Base-by-base conservation (phyloP, 352 stramenopile genomes). In the Plasmopara muralis region DNA sequence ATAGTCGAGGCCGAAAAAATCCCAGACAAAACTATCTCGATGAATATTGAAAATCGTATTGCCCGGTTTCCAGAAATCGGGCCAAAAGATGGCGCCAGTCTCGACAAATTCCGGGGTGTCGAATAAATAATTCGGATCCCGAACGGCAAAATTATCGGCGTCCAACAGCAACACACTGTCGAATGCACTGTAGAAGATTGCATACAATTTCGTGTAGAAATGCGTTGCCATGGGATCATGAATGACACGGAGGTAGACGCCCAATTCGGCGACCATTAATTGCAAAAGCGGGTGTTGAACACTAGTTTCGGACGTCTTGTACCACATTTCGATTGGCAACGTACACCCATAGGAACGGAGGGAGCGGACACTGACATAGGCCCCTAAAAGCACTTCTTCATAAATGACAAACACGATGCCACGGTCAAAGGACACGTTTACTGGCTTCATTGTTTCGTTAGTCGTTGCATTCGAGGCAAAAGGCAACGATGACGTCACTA, bases 21-120 rank as follows among this genome's bases (percentile, higher is more conserved):
- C 65, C 82, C 82, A 92, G 1, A 89, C 62, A 35, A 87, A 69
- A 28, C 72, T 90, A n/a, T 62, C 55, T 16, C 59, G 34, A 31
- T 88, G 72, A 37, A 93, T 74, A 50, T 88, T 85, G 55, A 93
- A 93, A 37, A 91, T 88, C 1, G 81, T 90, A 31, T 83, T 74
- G 34, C 64, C 55, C 0, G 77, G 59, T 30, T 70, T 68, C 83
- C 83, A 93, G 33, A 84, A 93, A 51, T 93, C 83, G 4, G 83
- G 83, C 83, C 83, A 93, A 58, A 93, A 93, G 20, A 93, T 61
- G 5, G 83, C 80, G 8, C 83, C 80, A 0, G 55, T 81, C 31
- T 63, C 37, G 5, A 55, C 18, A 48, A 84, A 93, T 51, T 85
- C 72, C 1, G 37, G 34, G n/a, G 67, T 76, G 6, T 77, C 68